phyloP scores from a whole-genome alignment of 177 flowering plant species.

The Telopea speciosissima region DNA sequence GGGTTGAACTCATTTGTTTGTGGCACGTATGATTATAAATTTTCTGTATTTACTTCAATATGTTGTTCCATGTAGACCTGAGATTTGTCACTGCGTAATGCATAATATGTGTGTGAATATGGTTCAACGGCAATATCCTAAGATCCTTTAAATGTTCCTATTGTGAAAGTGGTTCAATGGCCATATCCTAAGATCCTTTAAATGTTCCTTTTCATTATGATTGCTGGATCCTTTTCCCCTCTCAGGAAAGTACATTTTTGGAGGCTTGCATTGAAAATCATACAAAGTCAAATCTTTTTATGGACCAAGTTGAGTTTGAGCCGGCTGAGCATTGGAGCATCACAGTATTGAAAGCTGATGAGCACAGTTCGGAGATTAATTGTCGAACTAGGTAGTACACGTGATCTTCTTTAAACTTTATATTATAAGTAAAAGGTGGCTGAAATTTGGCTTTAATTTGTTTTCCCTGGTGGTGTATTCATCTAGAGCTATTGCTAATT shows the following conservation, averaged over 20 bases:
- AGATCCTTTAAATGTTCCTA: background rate
- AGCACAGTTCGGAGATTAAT: constrained; percentile 30
- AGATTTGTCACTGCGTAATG: background rate
- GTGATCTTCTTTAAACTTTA: constrained; percentile 1
- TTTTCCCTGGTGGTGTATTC: background rate
- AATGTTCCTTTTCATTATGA: background rate
- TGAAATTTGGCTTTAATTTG: constrained; percentile 6
- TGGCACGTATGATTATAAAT: background rate
- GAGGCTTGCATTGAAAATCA: constrained; percentile 98
- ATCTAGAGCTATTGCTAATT: background rate
- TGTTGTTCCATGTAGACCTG: no score
- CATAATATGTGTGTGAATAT: background rate
- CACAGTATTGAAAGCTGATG: constrained; percentile 54
- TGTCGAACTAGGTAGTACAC: constrained; percentile 36
- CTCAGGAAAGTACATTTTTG: constrained; percentile 79
- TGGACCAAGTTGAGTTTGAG: constrained; percentile 99
- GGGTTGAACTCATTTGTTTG: background rate
- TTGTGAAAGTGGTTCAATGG: no score
- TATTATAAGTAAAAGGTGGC: background rate
- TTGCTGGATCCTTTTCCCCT: constrained; percentile 5
- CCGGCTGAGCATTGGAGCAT: constrained; percentile 76
- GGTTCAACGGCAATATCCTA: background rate
- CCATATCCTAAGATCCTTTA: no score
- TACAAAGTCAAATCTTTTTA: constrained; percentile 83
- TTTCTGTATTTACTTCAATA: background rate